Evolutionary conservation across 208 protist genomes (phyloP), one percentile per base, ranked within the genome.

Genomic region (Leishmania aethiopica): DNA sequence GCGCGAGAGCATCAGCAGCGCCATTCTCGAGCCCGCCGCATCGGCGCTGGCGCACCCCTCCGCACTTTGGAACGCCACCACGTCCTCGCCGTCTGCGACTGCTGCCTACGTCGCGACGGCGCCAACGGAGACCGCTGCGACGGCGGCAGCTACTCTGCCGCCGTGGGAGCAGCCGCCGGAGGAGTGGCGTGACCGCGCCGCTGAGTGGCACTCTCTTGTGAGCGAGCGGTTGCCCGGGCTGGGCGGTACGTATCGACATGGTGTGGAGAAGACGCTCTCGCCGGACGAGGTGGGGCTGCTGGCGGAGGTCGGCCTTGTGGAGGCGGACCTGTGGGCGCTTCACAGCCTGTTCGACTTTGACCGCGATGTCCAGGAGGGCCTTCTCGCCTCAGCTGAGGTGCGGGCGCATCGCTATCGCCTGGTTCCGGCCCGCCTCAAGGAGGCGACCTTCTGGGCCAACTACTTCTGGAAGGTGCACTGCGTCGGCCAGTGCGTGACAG

Each of bases 401-500:
- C 83, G 90, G n/a, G 82, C 85, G 59, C 86, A 90, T 75, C 94
- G 94, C 75, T 96, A 95, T 83, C 83, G 81, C 32, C 82, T 97
- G 42, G 94, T 97, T 47, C 94, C 94, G 8, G 79, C 84, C 2
- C 82, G 80, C 49, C 87, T 97, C n/a, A 86, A 87, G 66, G 94
- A 97, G 37, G 86, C 91, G 53, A 85, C 77, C 28, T 97, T 97
- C 83, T 97, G 94, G 93, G 86, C 86, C 25, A 93, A 94, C 80
- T 97, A 93, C 80, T 95, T 97, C 75, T 97, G 92, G 93, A 95
- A 95, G 83, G 86, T 93, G 17, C 84, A 90, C n/a, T 95, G 90
- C 77, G 79, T 96, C 10, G 84, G 79, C 35, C 57, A 80, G 51
- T 97, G 94, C 70, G 87, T 84, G 47, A 94, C 85, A 60, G 87